Percentiles rank a stretch among this genome's conserved stretches.
These are phyloP conservation scores for Daldinia eschscholtzii DNA, from an alignment of 2,329 filamentous ascomycete genomes.

Conservation along the genomic window DNA sequence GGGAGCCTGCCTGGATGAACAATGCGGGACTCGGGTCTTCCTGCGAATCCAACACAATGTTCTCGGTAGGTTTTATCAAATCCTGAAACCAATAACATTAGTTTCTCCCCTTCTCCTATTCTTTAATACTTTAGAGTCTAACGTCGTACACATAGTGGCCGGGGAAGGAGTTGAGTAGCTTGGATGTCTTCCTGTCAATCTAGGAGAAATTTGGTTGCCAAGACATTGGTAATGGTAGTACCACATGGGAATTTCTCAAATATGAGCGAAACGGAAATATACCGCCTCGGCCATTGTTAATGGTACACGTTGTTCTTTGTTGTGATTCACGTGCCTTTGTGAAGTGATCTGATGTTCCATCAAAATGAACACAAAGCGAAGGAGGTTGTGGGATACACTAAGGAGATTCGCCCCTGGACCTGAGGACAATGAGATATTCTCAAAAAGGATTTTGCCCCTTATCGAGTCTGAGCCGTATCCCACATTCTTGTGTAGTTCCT, in stretches of 20 bases:
- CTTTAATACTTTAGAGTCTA: not conserved
- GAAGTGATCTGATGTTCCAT: constrained; percentile 3
- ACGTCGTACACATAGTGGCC: constrained; percentile 52
- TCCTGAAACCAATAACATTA: not conserved
- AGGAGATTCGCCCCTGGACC: constrained; percentile 22
- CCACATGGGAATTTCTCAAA: not conserved
- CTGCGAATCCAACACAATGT: constrained; percentile 74
- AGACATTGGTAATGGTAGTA: constrained; percentile 13
- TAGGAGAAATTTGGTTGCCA: constrained; percentile 46
- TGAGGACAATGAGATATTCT: constrained; percentile 43
- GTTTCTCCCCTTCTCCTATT: not conserved
- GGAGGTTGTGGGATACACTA: not conserved
- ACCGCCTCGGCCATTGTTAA: constrained; percentile 24
- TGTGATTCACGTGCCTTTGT: constrained; percentile 25
- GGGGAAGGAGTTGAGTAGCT: constrained; percentile 67
- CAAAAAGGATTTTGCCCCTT: constrained; percentile 29
- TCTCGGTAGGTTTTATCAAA: constrained; percentile 54
- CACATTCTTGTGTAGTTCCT: constrained; percentile 4
- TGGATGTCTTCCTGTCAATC: constrained; percentile 68
- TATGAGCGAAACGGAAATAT: constrained; percentile 31
- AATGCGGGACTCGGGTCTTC: constrained; percentile 75
- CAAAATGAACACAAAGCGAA: constrained; percentile 43
- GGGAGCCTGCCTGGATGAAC: constrained; percentile 79
- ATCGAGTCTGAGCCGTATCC: constrained; percentile 12
- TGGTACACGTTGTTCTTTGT: constrained; percentile 30